Base-by-base conservation (phyloP, 371 early-diverging fungal genomes). In the Apophysomyces variabilis region DNA sequence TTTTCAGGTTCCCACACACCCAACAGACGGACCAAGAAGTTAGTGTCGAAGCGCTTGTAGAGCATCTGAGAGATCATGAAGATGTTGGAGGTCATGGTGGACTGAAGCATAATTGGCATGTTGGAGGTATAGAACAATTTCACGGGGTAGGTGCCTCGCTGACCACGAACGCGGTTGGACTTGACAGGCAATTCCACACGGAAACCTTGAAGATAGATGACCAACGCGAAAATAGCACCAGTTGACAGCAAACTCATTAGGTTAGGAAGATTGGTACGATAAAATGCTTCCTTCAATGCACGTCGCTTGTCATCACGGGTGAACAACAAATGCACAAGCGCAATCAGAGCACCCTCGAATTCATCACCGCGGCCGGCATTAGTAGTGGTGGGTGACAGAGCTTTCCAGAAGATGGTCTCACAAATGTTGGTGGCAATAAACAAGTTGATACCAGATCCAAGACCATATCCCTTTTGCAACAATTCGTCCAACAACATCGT, bases 351-450 rank as follows among this genome's bases (percentile, higher is more conserved):
- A 64, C 99, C 99, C 84, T 99, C 99, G 70, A 98, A 50, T 85
- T 99, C 99, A 71, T 96, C 92, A 66, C 99, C 99, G 71, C 95
- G 91, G 65, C 98, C 98, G 60, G 96, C 97, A 80, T 96, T 97
- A 85, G 93, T 89, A 38, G 98, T 99, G 58, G 94, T 95, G 57
- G 99, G 99, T 66, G 95, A 93, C 72, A 99, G 90, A 13, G 98
- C 95, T 84, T 99, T 96, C 99, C 99, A 99, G 74, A 99, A 90
- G 71, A 99, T 96, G 68, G 88, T 97, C 86, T 99, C 99, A 81
- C 99, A 99, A 70, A 99, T 96, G 84, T 99, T 99, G 70, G 99
- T 96, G 61, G 99, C 99, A 84, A 99, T 99, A 77, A 99, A 99
- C 70, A 99, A 87, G 68, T 98, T 97, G 74, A 99, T 99, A 69